Percentiles rank a stretch among this genome's conserved stretches.
These are phyloP conservation scores for Fusarium fujikuroi DNA, from an alignment of 2,329 filamentous ascomycete genomes.

Conservation along the genomic window DNA sequence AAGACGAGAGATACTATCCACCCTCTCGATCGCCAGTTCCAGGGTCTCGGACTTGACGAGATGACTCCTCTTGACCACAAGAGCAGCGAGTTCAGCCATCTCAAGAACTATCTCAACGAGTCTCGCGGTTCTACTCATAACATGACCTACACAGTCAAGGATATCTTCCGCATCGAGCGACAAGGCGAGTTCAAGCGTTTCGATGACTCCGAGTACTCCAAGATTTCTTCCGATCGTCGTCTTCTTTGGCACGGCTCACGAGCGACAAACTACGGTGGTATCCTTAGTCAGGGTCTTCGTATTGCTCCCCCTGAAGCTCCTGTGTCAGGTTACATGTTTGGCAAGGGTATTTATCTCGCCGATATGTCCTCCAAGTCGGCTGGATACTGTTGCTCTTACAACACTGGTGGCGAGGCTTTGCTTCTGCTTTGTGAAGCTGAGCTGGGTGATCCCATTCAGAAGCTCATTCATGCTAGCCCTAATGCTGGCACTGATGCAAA, in stretches of 20 bases:
- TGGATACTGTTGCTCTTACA: conserved; percentile 74
- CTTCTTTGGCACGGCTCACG: conserved; percentile 91
- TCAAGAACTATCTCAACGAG: conserved; percentile 74
- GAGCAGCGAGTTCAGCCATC: conserved; percentile 71
- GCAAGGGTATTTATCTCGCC: conserved; percentile 88
- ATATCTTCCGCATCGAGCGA: conserved; percentile 87
- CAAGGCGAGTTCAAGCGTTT: conserved; percentile 78
- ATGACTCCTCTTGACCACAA: conserved; percentile 74
- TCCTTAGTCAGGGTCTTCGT: conserved; percentile 86
- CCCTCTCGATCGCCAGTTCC: conserved; percentile 77
- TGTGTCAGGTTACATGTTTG: conserved; percentile 86
- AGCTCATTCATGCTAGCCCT: conserved; percentile 68
- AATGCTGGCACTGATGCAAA: conserved; percentile 72
- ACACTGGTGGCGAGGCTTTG: conserved; percentile 76
- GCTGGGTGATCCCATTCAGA: conserved; percentile 78
- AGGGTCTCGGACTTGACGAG: conserved; percentile 76
- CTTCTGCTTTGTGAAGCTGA: conserved; percentile 84
- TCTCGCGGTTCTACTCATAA: conserved; percentile 75
- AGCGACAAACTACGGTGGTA: conserved; percentile 86
- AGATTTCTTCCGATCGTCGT: conserved; percentile 71
- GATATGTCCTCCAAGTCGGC: conserved; percentile 88
- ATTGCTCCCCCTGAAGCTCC: conserved; percentile 89
- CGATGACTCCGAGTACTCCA: conserved; percentile 63
- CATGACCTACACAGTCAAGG: conserved; percentile 68
- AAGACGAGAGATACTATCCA: conserved; percentile 65